Evolutionary conservation across 768 basidiomycete genomes (phyloP), one percentile per base, ranked within the genome.

Genomic region (Lanmaoa rubissima): DNA sequence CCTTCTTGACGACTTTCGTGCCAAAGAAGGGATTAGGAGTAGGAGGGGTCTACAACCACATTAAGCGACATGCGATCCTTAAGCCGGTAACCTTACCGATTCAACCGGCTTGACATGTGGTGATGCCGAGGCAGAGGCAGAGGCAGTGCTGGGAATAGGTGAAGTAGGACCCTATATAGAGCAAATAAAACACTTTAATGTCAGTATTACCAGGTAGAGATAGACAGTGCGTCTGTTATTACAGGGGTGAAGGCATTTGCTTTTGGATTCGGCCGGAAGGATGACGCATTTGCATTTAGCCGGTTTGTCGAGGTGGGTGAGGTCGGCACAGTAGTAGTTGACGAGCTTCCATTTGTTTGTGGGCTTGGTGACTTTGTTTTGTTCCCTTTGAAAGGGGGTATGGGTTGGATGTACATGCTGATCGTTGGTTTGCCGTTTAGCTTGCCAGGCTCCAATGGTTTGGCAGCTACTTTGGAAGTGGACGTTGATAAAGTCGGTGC

Each of bases 21-120:
- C 94, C 91, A 67, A 97, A 98, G 87, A 98, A 98, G 17, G 92
- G 88, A 67, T 97, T 92, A 34, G 86, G 84, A 11, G 80, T 72
- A 26, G 82, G 56, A 48, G 78, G 76, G n/a, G 73, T 63, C 77
- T 79, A 48, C 12, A 53, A 58, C 36, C 35, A 54, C 59, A 44
- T 57, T 60, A 52, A 65, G 49, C 40, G 48, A 53, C 35, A 21
- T 53, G 43, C 17, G n/a, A 11, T 19, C 46, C 35, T 24, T 17
- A 36, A 43, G 17, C 24, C 42, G 26, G n/a, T 39, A 7, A 55
- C 63, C 71, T 65, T 60, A 85, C 83, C 53, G 78, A 67, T 61
- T 88, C 87, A 46, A 68, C 69, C 45, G 80, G 61, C 71, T 86
- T 88, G 39, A 78, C 74, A 72, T 83, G 86, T n/a, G 86, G 85